Conservation (phyloP, 2,329 filamentous ascomycete genomes). For the Claviceps quebecensis region DNA sequence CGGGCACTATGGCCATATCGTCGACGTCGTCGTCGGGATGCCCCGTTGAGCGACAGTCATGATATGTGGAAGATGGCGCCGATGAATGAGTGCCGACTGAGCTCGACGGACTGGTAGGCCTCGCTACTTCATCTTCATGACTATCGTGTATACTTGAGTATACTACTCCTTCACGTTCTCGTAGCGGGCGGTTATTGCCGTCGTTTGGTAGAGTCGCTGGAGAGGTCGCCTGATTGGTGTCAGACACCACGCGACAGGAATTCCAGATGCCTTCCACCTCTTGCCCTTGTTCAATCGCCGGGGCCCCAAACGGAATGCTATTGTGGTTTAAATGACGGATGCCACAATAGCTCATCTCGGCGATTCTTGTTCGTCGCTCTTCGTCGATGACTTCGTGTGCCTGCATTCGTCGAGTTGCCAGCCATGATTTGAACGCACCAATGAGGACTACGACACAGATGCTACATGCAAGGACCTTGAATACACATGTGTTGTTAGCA, state of each 20-base stretch:
- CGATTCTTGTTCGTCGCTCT: conserved; percentile 42
- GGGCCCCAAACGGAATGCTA: conserved; percentile 73
- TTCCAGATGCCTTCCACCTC: conserved; percentile 79
- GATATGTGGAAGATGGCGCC: not conserved
- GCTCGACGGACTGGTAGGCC: not conserved
- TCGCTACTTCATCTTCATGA: not conserved
- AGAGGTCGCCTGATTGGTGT: conserved; percentile 11
- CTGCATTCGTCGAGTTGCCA: conserved; percentile 38
- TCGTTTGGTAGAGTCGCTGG: conserved; percentile 12
- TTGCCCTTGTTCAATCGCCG: conserved; percentile 70
- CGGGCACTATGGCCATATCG: not conserved
- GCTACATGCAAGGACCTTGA: conserved; percentile 55
- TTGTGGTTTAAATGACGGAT: conserved; percentile 26
- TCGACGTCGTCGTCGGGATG: not conserved
- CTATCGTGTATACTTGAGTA: not conserved
- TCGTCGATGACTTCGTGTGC: conserved; percentile 52
- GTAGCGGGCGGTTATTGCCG: not conserved
- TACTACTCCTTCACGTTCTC: not conserved
- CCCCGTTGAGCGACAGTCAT: not conserved
- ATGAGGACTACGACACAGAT: conserved; percentile 57
- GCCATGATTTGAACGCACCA: conserved; percentile 55
- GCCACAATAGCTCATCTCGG: conserved; percentile 41
- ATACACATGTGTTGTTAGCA: not conserved
- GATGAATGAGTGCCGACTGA: not conserved
- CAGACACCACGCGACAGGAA: conserved; percentile 34